Percentiles rank a stretch among this genome's conserved stretches.
These are phyloP conservation scores for Dactylonectria macrodidyma DNA, from an alignment of 2,329 filamentous ascomycete species.

Conservation along the genomic window DNA sequence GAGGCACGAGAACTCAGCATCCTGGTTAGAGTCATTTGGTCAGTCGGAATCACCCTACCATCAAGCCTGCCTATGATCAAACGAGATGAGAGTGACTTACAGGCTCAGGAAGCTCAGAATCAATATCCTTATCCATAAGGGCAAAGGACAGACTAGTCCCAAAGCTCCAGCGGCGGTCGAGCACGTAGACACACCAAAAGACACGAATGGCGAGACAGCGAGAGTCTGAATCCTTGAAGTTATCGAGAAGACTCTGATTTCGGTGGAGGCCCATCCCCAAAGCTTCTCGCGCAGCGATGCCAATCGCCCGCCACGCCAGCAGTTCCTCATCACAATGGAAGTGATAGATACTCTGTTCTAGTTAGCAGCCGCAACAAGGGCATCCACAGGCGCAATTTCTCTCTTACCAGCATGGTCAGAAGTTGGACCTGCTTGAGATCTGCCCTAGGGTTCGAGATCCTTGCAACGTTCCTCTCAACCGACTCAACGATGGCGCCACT, in stretches of 20 bases:
- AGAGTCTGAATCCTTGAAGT: slow-evolving; percentile 50
- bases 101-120: slow-evolving; percentile 62
- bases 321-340: slow-evolving; percentile 65
- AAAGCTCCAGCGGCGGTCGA: slow-evolving; percentile 67
- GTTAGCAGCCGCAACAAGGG: background rate
- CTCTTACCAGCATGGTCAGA: slow-evolving; percentile 16
- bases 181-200: slow-evolving; percentile 67
- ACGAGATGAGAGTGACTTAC: slow-evolving; percentile 41
- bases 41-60: no score
- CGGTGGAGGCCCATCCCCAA: slow-evolving; percentile 65
- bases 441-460: background rate
- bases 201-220: slow-evolving; percentile 54
- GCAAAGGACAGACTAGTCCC: slow-evolving; percentile 65
- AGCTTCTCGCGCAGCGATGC: slow-evolving; percentile 61
- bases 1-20: slow-evolving; percentile 30
- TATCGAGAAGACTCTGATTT: slow-evolving; percentile 58
- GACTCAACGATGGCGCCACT: slow-evolving; percentile 48
- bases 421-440: slow-evolving; percentile 6
- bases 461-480: slow-evolving; percentile 42
- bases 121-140: slow-evolving; percentile 64
- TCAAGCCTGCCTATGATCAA: no score
- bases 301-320: slow-evolving; percentile 63
- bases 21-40: slow-evolving; percentile 1
- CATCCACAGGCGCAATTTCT: background rate
- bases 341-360: slow-evolving; percentile 56